Conservation (phyloP, 192 early-diverging fungal species). For the Pilaira anomala region DNA sequence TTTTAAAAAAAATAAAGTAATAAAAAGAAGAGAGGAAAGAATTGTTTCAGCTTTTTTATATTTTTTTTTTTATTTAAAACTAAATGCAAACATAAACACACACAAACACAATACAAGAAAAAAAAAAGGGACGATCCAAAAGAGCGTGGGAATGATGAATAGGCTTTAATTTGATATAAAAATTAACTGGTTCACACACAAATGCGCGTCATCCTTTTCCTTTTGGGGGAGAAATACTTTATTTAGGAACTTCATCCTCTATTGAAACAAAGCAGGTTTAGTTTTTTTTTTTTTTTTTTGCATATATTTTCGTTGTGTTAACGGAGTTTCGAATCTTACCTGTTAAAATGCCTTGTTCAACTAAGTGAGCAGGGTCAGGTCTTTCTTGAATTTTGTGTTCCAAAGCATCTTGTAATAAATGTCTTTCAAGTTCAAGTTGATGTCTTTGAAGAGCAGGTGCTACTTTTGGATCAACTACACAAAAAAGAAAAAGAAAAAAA, state of each 20-base stretch:
- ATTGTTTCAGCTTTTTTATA: too few species aligned
- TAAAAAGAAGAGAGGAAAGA: conserved; percentile 1
- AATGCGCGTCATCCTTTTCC: conserved; percentile 2
- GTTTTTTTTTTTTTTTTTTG: too few species aligned
- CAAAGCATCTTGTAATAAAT: conserved; percentile 42
- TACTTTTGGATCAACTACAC: conserved; percentile 34
- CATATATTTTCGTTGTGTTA: neutral
- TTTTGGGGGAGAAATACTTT: neutral
- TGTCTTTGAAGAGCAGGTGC: conserved; percentile 49
- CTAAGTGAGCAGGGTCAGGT: conserved; percentile 37
- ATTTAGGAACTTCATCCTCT: conserved; percentile 6
- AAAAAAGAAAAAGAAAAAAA: neutral
- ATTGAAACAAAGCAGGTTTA: neutral
- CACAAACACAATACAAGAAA: neutral
- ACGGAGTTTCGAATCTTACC: conserved; percentile 6
- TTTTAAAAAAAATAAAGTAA: neutral
- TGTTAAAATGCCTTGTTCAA: conserved; percentile 60
- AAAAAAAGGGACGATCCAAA: neutral
- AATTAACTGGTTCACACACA: neutral
- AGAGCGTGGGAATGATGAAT: conserved; percentile 15
- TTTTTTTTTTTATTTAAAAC: too few species aligned
- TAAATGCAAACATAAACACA: too few species aligned
- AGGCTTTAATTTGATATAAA: too few species aligned
- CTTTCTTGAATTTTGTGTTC: conserved; percentile 48
- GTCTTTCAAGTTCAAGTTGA: conserved; percentile 45